Evolutionary conservation across 1,139 yeast species (phyloP).

Genomic region (Candida frijolesensis): DNA sequence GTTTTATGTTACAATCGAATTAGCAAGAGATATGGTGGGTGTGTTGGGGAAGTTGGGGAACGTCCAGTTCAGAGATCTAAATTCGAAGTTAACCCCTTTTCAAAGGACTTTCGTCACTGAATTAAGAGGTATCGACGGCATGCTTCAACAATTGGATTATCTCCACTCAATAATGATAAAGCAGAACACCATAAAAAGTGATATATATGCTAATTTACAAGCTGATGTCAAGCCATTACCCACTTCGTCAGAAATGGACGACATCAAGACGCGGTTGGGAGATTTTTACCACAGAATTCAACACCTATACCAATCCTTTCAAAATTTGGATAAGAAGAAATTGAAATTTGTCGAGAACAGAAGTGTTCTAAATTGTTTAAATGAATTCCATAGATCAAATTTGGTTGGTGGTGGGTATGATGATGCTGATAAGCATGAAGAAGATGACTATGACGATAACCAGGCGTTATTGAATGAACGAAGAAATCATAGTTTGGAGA

Average conservation of each 20-base stretch:
- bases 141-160: slow-evolving; percentile 31
- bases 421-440: slow-evolving; percentile 16
- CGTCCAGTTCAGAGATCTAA: slow-evolving; percentile 89
- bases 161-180: slow-evolving; percentile 40
- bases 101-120: slow-evolving; percentile 88
- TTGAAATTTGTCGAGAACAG: slow-evolving; percentile 35
- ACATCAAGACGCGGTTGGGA: slow-evolving; percentile 23
- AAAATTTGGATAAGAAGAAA: slow-evolving; percentile 24
- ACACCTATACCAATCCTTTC: slow-evolving; percentile 37
- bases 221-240: slow-evolving; percentile 35
- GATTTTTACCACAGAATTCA: slow-evolving; percentile 30
- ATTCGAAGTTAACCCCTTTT: slow-evolving; percentile 74
- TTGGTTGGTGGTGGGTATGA: slow-evolving; percentile 15
- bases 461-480: slow-evolving; percentile 33
- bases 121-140: slow-evolving; percentile 54
- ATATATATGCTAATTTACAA: slow-evolving; percentile 24
- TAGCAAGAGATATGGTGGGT: slow-evolving; percentile 83
- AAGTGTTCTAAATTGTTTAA: slow-evolving; percentile 33
- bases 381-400: slow-evolving; percentile 28
- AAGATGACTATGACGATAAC: slow-evolving; percentile 33
- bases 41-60: slow-evolving; percentile 79
- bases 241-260: slow-evolving; percentile 34
- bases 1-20: slow-evolving; percentile 87
- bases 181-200: slow-evolving; percentile 29
- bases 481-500: slow-evolving; percentile 30